Base-by-base conservation (phyloP, 352 stramenopile species). In the Phytophthora kernoviae region DNA sequence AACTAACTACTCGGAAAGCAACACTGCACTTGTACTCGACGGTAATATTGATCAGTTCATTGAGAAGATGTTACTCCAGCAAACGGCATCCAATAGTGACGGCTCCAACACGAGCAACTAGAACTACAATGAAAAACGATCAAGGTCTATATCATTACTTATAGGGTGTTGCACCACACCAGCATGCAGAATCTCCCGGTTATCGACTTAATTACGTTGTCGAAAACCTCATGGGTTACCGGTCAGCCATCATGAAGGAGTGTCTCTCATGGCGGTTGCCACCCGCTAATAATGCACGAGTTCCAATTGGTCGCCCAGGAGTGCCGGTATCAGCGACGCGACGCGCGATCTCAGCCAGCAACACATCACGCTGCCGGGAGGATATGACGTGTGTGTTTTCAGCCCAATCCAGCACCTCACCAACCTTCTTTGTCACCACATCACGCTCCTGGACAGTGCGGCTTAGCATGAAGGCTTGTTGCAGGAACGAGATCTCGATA, bases 11-110 rank as follows among this genome's bases (percentile, higher is more conserved):
- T 87, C 96, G n/a, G 92, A 87, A 45, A 85, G 70, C 10, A 83
- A 98, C 70, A 81, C 87, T 0, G 58, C 93, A 36, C 81, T 78
- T 18, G 92, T 99, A 55, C 71, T 99, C 14, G 90, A 98, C 62
- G 96, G 96, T 20, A 77, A 97, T 42, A 77, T 96, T 18, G 81
- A 96, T 36, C 58, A 62, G 14, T 91, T 93, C 42, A 91, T 93
- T 52, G 81, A 93, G 21, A 79, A 88, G 51, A 84, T 88, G 70
- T 77, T 93, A 15, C 62, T 90, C 0, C 59, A 69, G 5, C 58
- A 87, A 36, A 54, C 78, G 11, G 52, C 46, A 2, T 48, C 47
- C 4, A 49, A 11, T 10, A 50, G 17, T 32, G 40, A 54, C 6
- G 32, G 24, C 8, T 49, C 48, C 15, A 64, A 45, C 24, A 30